Evolutionary conservation across 352 stramenopile genomes (phyloP), one percentile per base, ranked within the genome.

Genomic region (Aphanomyces euteiches): DNA sequence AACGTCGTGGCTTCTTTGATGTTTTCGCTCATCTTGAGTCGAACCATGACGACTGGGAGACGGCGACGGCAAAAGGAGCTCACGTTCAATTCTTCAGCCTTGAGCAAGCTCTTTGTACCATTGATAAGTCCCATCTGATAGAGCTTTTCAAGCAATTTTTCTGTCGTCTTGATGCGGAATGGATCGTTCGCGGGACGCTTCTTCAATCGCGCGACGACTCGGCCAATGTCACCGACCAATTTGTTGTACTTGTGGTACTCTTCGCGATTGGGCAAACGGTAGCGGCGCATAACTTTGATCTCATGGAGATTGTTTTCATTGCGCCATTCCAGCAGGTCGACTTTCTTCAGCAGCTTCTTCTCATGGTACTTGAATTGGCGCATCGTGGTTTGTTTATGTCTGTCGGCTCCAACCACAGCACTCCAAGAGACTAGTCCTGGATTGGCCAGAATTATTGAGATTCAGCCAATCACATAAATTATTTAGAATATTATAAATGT

Each of bases 231-330:
- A 19, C 97, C 97, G 45, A 96, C 96, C n/a, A 99, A 89, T 53
- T 90, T 92, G 77, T 98, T 98, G 77, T 99, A 99, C 83, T 98
- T 98, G 77, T 96, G 82, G 74, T 99, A 99, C 85, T 99, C 95
- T 73, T 99, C 96, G 47, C 97, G 87, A 73, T 99, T 91, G 53
- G 98, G 96, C 66, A 99, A 97, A 54, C 97, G 96, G 81, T 99
- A 99, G 59, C 95, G 89, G 19, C 93, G 90, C 65, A 98, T 94
- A 39, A 99, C 96, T 79, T 99, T 97, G 61, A 98, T 98, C 72
- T 99, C 97, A 58, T 97, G 93, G 63, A 99, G 81, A 75, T 98
- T 99, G 75, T 99, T 96, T 74, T 99, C 97, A 65, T 92, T 94
- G 75, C 98, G 98, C 97, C 97, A 99, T 72, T 98, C 92, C 72